Evolutionary conservation across 2,329 filamentous ascomycete species (phyloP).

Genomic region (Penicillium digitatum): DNA sequence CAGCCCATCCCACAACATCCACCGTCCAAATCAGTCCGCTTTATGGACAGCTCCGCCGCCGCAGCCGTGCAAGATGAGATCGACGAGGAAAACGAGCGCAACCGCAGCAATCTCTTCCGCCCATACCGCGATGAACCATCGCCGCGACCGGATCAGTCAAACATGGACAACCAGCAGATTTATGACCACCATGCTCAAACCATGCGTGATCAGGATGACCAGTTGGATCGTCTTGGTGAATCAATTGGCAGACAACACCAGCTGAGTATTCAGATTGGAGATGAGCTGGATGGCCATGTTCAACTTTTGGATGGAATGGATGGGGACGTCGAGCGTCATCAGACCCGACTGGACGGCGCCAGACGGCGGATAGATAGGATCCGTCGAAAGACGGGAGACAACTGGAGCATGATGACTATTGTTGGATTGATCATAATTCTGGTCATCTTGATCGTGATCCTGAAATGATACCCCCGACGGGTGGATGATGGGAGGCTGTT

Average conservation of each 20-base stretch:
- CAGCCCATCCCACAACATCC: conserved; percentile 45
- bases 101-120: conserved; percentile 59
- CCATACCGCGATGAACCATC: conserved; percentile 56
- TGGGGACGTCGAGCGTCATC: conserved; percentile 74
- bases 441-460: conserved; percentile 73
- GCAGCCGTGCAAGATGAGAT: conserved; percentile 31
- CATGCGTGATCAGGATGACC: conserved; percentile 84
- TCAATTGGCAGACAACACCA: conserved; percentile 86
- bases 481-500: not conserved
- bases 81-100: conserved; percentile 49
- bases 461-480: conserved; percentile 56
- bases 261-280: conserved; percentile 90
- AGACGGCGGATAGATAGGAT: conserved; percentile 67
- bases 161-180: conserved; percentile 76
- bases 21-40: conserved; percentile 73
- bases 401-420: conserved; percentile 80
- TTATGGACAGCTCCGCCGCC: conserved; percentile 61
- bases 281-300: conserved; percentile 89
- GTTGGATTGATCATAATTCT: conserved; percentile 78
- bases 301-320: conserved; percentile 87
- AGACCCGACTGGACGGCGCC: conserved; percentile 70
- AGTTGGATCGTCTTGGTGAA: conserved; percentile 81
- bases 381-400: conserved; percentile 70
- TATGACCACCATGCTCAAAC: conserved; percentile 78
- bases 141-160: conserved; percentile 47